A percentile compares a stretch with the other conserved stretches of the same genome.
These are phyloP conservation scores for Amauroascus niger DNA, from an alignment of 2,329 filamentous ascomycete genomes.

Conservation along the genomic window DNA sequence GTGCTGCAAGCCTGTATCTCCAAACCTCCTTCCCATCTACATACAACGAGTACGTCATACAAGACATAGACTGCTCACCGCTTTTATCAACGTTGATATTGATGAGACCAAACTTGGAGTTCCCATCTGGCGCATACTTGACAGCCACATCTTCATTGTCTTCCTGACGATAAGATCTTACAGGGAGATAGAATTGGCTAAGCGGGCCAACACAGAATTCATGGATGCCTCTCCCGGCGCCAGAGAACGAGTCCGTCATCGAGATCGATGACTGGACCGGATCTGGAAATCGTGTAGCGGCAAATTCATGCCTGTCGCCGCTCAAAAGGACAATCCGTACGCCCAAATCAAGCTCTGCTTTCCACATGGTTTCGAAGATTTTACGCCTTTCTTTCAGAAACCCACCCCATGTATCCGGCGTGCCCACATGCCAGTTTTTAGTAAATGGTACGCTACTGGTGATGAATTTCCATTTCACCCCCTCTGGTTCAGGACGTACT, in stretches of 20 bases:
- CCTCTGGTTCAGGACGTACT: slow-evolving; percentile 57
- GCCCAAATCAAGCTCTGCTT: slow-evolving; percentile 58
- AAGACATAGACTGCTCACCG: slow-evolving; percentile 44
- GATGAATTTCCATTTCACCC: slow-evolving; percentile 88
- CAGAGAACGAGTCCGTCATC: slow-evolving; percentile 14
- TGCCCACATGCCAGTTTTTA: slow-evolving; percentile 90
- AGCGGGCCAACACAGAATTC: slow-evolving; percentile 89
- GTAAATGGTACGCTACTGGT: slow-evolving; percentile 89
- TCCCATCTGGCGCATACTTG: slow-evolving; percentile 72
- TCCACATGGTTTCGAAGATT: slow-evolving; percentile 88
- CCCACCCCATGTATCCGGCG: slow-evolving; percentile 85
- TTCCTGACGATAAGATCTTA: slow-evolving; percentile 70
- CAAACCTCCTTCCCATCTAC: slow-evolving; percentile 72
- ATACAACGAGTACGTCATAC: slow-evolving; percentile 67
- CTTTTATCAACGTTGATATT: slow-evolving; percentile 59
- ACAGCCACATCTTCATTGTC: slow-evolving; percentile 75
- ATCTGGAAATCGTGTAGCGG: slow-evolving; percentile 65
- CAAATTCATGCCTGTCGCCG: slow-evolving; percentile 95
- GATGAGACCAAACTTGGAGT: slow-evolving; percentile 77
- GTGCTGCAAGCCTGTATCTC: slow-evolving; percentile 43
- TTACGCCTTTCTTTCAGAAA: slow-evolving; percentile 70
- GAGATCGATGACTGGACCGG: slow-evolving; percentile 20
- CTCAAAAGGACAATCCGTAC: slow-evolving; percentile 74
- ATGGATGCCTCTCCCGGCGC: slow-evolving; percentile 46
- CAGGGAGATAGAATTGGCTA: slow-evolving; percentile 85